A percentile compares a stretch with the other conserved stretches of the same genome.
phyloP scores from a whole-genome alignment of 768 basidiomycete species.

The Termitomyces sp. region DNA sequence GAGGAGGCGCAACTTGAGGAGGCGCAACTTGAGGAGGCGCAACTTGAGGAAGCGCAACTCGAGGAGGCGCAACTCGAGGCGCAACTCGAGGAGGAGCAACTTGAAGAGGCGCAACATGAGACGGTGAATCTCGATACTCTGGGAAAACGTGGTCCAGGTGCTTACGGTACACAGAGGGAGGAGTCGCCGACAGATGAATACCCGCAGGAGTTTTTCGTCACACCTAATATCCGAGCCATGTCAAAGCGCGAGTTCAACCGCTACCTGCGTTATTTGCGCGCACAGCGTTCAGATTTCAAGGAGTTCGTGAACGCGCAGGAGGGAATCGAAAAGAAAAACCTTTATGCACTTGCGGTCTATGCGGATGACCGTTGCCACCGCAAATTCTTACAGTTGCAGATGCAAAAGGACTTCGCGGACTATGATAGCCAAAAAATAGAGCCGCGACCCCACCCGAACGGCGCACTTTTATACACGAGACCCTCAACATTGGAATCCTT shows the following conservation, averaged over 20 bases:
- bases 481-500: constrained; percentile 48
- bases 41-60: not conserved
- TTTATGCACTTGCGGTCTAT: constrained; percentile 20
- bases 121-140: constrained; percentile 11
- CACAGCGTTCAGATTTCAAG: constrained; percentile 50
- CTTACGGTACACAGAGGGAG: constrained; percentile 19
- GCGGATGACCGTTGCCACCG: constrained; percentile 19
- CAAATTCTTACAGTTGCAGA: constrained; percentile 33
- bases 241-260: constrained; percentile 45
- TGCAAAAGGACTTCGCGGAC: constrained; percentile 15
- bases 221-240: constrained; percentile 60
- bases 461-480: constrained; percentile 55
- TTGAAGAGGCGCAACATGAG: not conserved
- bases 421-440: constrained; percentile 36
- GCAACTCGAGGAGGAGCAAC: not conserved
- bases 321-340: constrained; percentile 11
- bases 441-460: constrained; percentile 58
- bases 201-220: constrained; percentile 18
- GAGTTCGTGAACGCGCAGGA: constrained; percentile 29
- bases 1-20: no score
- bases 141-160: constrained; percentile 20
- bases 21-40: not conserved
- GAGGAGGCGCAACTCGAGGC: not conserved
- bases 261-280: constrained; percentile 56
- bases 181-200: not conserved